Evolutionary conservation across 208 protist species (phyloP).

Genomic region (Wallacemonas collosoma): DNA sequence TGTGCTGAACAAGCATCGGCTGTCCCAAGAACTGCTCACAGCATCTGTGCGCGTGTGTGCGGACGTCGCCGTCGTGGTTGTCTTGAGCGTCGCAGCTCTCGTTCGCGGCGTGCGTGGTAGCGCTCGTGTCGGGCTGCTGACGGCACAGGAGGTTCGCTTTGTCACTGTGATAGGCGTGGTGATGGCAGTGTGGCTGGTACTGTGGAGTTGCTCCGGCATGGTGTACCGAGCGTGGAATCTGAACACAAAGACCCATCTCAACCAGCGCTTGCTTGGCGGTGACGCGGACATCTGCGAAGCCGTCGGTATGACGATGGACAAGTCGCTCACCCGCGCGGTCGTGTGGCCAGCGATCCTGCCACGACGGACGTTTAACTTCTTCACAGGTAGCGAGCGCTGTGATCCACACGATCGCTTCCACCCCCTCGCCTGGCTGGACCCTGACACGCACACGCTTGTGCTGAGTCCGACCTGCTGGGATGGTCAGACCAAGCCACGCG

Average conservation of each 20-base stretch:
- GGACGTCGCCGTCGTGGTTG: conserved; percentile 20
- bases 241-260: conserved; percentile 31
- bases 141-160: background rate
- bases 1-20: conserved; percentile 32
- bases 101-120: background rate
- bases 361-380: conserved; percentile 46
- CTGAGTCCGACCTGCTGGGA: conserved; percentile 42
- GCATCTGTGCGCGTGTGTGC: conserved; percentile 20
- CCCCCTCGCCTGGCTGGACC: conserved; percentile 46
- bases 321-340: conserved; percentile 29
- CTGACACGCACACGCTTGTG: conserved; percentile 33
- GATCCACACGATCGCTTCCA: background rate
- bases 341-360: conserved; percentile 45
- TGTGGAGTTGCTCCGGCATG: background rate
- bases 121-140: background rate
- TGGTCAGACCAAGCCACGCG: conserved; percentile 20
- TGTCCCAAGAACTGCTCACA: conserved; percentile 57
- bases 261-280: conserved; percentile 33
- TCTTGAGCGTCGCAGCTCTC: conserved; percentile 13
- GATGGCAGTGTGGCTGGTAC: background rate
- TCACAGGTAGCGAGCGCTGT: conserved; percentile 44
- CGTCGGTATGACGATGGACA: conserved; percentile 36
- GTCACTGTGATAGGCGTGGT: background rate
- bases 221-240: conserved; percentile 9
- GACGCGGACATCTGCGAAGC: conserved; percentile 39